Percentiles rank a stretch among this genome's conserved stretches.
Conservation (phyloP, 257 asterid species). For the Nicotiana tomentosiformis region DNA sequence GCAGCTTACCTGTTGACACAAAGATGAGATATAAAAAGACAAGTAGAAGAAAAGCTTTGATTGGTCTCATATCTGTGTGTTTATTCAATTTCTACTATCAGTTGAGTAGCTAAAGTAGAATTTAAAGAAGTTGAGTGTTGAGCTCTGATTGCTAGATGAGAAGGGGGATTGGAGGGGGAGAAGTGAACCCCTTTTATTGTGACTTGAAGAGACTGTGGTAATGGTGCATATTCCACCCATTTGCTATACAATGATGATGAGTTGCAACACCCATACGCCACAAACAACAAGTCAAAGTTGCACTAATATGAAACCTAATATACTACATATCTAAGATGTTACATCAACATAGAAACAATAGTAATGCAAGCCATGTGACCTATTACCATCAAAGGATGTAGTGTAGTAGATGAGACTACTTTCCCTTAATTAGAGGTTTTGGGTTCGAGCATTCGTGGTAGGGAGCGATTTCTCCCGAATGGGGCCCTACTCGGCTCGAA, state of each 20-base stretch:
- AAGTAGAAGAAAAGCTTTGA: slow-evolving; percentile 24
- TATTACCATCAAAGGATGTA: too few relatives aligned
- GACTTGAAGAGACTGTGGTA: slow-evolving; percentile 22
- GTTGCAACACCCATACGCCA: slow-evolving; percentile 43
- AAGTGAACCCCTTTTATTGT: slow-evolving; percentile 28
- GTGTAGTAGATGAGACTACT: too few relatives aligned
- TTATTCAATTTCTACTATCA: not conserved
- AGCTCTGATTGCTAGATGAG: slow-evolving; percentile 19
- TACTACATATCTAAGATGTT: slow-evolving; percentile 16
- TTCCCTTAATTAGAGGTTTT: too few relatives aligned
- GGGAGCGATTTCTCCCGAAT: too few relatives aligned
- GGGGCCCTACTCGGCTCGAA: too few relatives aligned
- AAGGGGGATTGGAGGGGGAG: slow-evolving; percentile 15
- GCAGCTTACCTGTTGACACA: slow-evolving; percentile 38
- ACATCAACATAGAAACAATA: slow-evolving; percentile 14
- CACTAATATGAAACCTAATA: slow-evolving; percentile 17
- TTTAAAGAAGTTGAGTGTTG: not conserved
- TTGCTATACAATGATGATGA: slow-evolving; percentile 46
- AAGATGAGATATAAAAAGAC: slow-evolving; percentile 28
- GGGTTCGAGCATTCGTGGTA: too few relatives aligned
- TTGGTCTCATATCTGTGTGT: slow-evolving; percentile 28
- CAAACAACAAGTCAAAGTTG: slow-evolving; percentile 58
- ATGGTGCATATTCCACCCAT: slow-evolving; percentile 40
- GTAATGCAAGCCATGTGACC: not conserved
- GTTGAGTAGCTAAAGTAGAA: not conserved